These are phyloP conservation scores for Actinidia chinensis DNA, from an alignment of 179 eudicot species.

Conservation along the genomic window DNA sequence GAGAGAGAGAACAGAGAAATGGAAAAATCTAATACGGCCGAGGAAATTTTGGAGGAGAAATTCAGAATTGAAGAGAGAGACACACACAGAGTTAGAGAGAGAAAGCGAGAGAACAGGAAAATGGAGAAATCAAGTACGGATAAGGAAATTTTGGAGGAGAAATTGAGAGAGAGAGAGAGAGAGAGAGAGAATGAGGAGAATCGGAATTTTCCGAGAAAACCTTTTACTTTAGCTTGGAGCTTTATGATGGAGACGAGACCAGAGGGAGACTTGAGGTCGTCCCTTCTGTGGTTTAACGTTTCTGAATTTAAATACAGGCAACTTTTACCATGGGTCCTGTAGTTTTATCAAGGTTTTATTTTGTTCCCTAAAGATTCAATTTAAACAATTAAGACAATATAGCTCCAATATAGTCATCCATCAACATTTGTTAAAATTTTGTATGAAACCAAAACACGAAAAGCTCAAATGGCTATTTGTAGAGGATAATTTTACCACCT, in stretches of 20 bases:
- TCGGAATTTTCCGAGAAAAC: background rate
- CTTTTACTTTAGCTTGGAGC: constrained; percentile 7
- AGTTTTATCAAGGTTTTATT: background rate
- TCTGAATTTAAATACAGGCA: no score
- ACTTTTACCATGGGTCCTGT: background rate
- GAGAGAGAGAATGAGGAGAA: background rate
- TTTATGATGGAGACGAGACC: background rate
- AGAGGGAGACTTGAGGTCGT: no score
- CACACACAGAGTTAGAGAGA: background rate
- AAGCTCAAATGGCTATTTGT: no score
- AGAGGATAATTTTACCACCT: no score
- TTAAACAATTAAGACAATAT: no score
- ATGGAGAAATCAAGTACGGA: background rate
- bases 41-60: no score
- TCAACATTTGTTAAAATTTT: no score
- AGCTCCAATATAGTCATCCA: no score
- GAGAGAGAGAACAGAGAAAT: background rate
- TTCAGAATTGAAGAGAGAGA: background rate
- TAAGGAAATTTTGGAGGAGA: background rate
- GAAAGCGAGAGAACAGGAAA: background rate
- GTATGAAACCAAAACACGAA: no score
- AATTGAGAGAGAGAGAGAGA: background rate
- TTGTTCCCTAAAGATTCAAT: background rate
- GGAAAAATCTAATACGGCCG: no score
- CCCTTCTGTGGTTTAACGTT: no score